A percentile compares a stretch with the other conserved stretches of the same genome.
phyloP scores from a whole-genome alignment of 768 basidiomycete species.

The Tylopilus intermedius region DNA sequence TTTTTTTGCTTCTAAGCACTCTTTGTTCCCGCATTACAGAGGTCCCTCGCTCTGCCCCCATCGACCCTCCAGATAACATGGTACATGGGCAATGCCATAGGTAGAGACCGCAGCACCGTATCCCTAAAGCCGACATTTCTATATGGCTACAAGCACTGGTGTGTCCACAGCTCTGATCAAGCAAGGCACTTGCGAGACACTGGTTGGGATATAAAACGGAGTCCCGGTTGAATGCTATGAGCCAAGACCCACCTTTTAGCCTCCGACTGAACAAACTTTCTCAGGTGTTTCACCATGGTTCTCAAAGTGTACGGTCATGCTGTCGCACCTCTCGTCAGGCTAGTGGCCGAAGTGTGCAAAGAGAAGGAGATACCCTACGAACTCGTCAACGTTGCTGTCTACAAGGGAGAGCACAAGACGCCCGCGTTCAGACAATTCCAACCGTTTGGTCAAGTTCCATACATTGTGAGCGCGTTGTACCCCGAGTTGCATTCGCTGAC shows the following conservation, averaged over 20 bases:
- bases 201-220: not conserved
- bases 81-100: not conserved
- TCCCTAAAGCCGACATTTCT: too few species aligned
- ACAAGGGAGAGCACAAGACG: constrained; percentile 42
- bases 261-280: not conserved
- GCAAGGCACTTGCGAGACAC: not conserved
- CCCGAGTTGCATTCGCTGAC: not conserved
- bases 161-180: not conserved
- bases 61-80: too few species aligned
- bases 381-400: constrained; percentile 37
- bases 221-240: not conserved
- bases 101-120: not conserved
- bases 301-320: not conserved
- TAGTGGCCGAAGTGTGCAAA: constrained; percentile 15
- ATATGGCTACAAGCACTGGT: not conserved
- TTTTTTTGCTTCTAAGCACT: not conserved
- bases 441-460: constrained; percentile 51
- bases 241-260: too few species aligned
- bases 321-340: not conserved
- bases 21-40: not conserved
- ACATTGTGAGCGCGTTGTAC: constrained; percentile 10
- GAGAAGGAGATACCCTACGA: constrained; percentile 57
- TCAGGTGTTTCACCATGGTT: not conserved
- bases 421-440: constrained; percentile 42
- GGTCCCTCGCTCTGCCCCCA: not conserved